Conservation (phyloP, 345 rosid species). For the Nephelium lappaceum region DNA sequence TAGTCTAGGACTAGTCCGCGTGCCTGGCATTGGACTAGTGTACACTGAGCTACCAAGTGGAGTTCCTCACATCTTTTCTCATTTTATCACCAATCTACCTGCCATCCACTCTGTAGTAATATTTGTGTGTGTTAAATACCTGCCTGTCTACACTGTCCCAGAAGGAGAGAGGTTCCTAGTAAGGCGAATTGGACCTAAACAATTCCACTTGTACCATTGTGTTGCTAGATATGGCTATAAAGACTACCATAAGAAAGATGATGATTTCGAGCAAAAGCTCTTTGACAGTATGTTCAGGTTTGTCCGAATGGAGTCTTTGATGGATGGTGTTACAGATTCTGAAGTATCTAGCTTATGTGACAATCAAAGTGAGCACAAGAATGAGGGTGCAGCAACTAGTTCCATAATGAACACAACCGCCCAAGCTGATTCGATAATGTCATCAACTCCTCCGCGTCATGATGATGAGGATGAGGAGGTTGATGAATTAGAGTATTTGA, state of each 20-base stretch:
- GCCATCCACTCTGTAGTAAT: slow-evolving; percentile 46
- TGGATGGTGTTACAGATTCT: slow-evolving; percentile 32
- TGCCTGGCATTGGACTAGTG: slow-evolving; percentile 37
- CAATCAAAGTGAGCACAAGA: slow-evolving; percentile 2
- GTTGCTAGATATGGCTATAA: slow-evolving; percentile 43
- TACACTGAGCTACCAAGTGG: slow-evolving; percentile 37
- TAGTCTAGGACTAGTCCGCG: slow-evolving; percentile 37
- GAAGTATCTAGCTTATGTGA: slow-evolving; percentile 26
- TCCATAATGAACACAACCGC: slow-evolving; percentile 5
- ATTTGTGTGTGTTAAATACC: slow-evolving; percentile 36
- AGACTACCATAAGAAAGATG: slow-evolving; percentile 40
- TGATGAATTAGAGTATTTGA: slow-evolving; percentile 32
- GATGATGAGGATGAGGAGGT: slow-evolving; percentile 3
- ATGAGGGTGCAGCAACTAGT: neutral
- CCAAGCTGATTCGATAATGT: neutral
- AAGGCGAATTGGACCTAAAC: slow-evolving; percentile 32
- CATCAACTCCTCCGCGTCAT: neutral
- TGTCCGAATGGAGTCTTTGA: slow-evolving; percentile 32
- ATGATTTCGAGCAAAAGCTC: slow-evolving; percentile 34
- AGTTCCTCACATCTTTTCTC: slow-evolving; percentile 43
- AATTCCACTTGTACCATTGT: slow-evolving; percentile 39
- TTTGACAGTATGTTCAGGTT: slow-evolving; percentile 33
- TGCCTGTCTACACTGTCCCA: slow-evolving; percentile 41
- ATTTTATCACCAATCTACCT: slow-evolving; percentile 39
- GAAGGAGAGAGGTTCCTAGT: slow-evolving; percentile 37